Percentiles rank a stretch among this genome's conserved stretches.
Conservation (phyloP, 2,329 filamentous ascomycete species). For the Aspergillus pseudotamarii region DNA sequence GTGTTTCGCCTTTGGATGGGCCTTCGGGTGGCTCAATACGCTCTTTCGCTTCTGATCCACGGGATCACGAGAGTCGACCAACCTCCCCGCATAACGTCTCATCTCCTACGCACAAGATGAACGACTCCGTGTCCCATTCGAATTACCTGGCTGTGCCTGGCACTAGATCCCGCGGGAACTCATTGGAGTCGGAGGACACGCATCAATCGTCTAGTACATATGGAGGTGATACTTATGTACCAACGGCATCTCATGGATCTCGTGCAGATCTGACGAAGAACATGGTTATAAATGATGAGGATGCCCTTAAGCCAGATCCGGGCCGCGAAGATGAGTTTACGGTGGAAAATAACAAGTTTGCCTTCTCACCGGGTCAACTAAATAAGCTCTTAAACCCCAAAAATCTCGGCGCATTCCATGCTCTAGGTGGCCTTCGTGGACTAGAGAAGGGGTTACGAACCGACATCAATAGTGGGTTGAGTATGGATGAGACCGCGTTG, state of each 20-base stretch:
- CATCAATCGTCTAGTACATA: conserved; percentile 56
- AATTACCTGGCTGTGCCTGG: conserved; percentile 67
- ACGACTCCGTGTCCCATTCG: conserved; percentile 51
- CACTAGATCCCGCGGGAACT: conserved; percentile 65
- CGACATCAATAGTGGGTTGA: conserved; percentile 66
- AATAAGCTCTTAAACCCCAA: conserved; percentile 81
- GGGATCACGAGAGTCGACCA: conserved; percentile 58
- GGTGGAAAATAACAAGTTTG: conserved; percentile 70
- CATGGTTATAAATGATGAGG: conserved; percentile 61
- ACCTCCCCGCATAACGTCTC: conserved; percentile 70
- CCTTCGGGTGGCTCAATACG: conserved; percentile 57
- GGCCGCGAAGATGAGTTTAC: conserved; percentile 71
- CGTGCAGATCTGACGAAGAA: conserved; percentile 47
- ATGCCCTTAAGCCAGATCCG: conserved; percentile 69
- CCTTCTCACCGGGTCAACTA: conserved; percentile 72
- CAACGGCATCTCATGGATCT: conserved; percentile 46
- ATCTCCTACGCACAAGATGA: conserved; percentile 59
- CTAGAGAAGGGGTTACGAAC: conserved; percentile 74
- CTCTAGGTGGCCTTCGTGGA: conserved; percentile 71
- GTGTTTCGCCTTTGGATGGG: conserved; percentile 52
- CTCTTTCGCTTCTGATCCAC: conserved; percentile 59
- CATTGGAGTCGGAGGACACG: conserved; percentile 64
- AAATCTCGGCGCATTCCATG: conserved; percentile 72
- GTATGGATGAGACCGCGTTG: conserved; percentile 67
- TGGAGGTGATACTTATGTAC: conserved; percentile 58